Evolutionary conservation across 2,329 filamentous ascomycete species (phyloP), one percentile per base, ranked within the genome.

Genomic region (Epicoccum nigrum): DNA sequence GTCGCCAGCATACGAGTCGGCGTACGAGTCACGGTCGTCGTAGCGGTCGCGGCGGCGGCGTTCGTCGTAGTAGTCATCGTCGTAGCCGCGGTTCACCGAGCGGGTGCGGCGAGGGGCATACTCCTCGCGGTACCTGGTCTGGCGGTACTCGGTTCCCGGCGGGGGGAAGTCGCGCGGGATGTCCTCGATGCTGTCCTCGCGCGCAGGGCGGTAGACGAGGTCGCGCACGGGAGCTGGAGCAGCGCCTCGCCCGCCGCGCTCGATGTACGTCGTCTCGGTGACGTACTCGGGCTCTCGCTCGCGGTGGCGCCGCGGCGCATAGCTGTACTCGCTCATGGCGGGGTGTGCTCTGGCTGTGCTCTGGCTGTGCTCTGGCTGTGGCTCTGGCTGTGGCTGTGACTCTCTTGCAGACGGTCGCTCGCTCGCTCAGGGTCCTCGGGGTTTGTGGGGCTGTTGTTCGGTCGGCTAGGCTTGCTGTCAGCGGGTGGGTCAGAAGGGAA

Each of bases 111-210:
- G 83, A 42, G 75, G 71, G 47, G 72, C 73, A 56, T 77, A 75
- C 48, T 77, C 74, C 61, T 81, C 79, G 58, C 80, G 73, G 60
- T 79, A 78, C 54, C 70, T 74, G 42, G 75, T 75, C 40, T 76
- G 74, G 23, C 75, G 73, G 60, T 76, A 75, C 62, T 77, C 75
- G 68, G 65, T 71, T 68, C 65, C 85, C 5, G 86, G 87, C 6
- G 90, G 89, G 25, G 90, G 90, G 65, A 95, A 96, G 62, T 95
- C 89, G 60, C 91, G 86, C 58, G 85, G 85, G 54, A 95, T 85
- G 75, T 95, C 90, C 75, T 96, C 92, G 68, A 95, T 86, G 72
- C 87, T 92, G 65, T 91, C 87, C 69, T 92, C 87, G 58, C 88
- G 86, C n/a, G 58, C 59, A 41, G 77, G 74, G 51, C 79, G 78